Percentiles rank a stretch among this genome's conserved stretches.
phyloP scores from a whole-genome alignment of 345 rosid genomes.

The Leavenworthia alabamica region DNA sequence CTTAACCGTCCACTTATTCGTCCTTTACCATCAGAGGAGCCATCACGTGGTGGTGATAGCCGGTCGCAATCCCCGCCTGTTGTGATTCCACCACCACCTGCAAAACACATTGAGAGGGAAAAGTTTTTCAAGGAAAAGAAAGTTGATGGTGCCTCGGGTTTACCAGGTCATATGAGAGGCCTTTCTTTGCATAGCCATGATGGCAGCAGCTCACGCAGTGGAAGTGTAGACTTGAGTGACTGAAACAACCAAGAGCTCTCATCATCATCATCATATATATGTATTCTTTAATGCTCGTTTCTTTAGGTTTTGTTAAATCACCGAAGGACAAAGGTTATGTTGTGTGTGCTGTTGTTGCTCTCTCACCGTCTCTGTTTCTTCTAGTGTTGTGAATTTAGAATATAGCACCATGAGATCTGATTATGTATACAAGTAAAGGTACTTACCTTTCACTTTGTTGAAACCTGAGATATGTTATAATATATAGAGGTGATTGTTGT shows the following conservation, averaged over 20 bases:
- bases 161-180: conserved; percentile 62
- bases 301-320: conserved; percentile 1
- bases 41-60: conserved; percentile 29
- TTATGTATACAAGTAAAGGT: conserved; percentile 25
- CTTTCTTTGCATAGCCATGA: conserved; percentile 74
- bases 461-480: conserved; percentile 20
- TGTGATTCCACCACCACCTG: conserved; percentile 91
- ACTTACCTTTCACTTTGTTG: conserved; percentile 20
- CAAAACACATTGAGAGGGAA: conserved; percentile 84
- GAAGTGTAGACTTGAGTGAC: conserved; percentile 67
- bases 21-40: conserved; percentile 42
- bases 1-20: conserved; percentile 78
- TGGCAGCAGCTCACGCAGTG: conserved; percentile 78
- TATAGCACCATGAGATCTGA: conserved; percentile 19
- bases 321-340: not conserved
- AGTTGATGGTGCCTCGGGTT: conserved; percentile 50
- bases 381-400: conserved; percentile 26
- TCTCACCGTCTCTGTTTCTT: not conserved
- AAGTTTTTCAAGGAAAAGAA: conserved; percentile 84
- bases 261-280: conserved; percentile 6
- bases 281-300: conserved; percentile 17
- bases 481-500: not conserved
- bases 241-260: conserved; percentile 27
- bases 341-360: conserved; percentile 6
- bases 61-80: conserved; percentile 38